A percentile compares a stretch with the other conserved stretches of the same genome.
Conservation (phyloP, 192 early-diverging fungal genomes). For the Piromyces sp. region DNA sequence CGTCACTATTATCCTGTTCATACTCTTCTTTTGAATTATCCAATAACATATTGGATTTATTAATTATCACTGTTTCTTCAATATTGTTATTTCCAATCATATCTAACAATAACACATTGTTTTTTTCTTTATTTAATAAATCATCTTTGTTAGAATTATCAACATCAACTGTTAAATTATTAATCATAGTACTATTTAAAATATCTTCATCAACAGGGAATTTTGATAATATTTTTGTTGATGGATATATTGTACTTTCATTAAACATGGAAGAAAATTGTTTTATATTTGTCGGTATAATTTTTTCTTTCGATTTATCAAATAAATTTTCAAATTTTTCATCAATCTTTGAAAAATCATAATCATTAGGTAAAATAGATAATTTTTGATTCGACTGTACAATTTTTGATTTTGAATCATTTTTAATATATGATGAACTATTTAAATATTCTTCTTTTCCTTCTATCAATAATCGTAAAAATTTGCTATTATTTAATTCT, state of each 20-base stretch:
- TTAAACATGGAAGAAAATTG: not conserved
- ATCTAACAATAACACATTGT: no score
- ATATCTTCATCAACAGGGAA: no score
- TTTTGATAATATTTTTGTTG: not conserved
- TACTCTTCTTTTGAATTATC: no score
- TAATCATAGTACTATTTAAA: no score
- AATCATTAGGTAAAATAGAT: not conserved
- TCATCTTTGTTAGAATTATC: no score
- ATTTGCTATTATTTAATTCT: not conserved
- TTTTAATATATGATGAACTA: no score
- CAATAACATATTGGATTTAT: no score
- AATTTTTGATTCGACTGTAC: not conserved
- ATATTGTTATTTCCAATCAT: no score
- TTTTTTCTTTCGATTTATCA: not conserved
- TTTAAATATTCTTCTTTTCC: not conserved
- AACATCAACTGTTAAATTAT: no score
- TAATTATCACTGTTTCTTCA: no score
- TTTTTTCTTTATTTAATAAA: no score
- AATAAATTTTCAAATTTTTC: not conserved
- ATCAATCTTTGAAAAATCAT: not conserved
- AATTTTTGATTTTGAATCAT: not conserved
- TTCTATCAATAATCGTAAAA: not conserved
- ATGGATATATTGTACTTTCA: not conserved
- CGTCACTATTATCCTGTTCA: no score
- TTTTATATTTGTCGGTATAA: not conserved